Evolutionary conservation across 2,329 filamentous ascomycete species (phyloP).

Genomic region (Fusarium mexicanum): DNA sequence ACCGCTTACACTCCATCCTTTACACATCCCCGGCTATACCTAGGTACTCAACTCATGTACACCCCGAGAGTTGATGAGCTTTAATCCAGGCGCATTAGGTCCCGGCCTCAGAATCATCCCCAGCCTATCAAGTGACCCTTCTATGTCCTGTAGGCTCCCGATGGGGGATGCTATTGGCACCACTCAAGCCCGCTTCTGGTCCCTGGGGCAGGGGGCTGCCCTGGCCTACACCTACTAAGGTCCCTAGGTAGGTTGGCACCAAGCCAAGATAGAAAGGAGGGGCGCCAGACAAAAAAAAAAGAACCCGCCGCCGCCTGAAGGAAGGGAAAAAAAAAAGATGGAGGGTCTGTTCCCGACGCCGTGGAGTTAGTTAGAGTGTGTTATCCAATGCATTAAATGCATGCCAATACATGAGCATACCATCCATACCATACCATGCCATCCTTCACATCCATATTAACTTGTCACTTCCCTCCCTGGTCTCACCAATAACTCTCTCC

Average conservation of each 20-base stretch:
- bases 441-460: constrained; percentile 17
- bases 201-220: neutral
- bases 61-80: constrained; percentile 15
- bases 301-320: neutral
- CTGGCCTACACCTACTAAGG: neutral
- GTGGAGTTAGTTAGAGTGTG: neutral
- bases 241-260: neutral
- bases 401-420: constrained; percentile 7
- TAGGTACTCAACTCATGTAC: neutral
- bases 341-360: neutral
- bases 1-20: neutral
- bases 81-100: constrained; percentile 31
- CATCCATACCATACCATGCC: neutral
- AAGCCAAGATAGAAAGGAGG: neutral
- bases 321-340: neutral
- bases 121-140: constrained; percentile 30
- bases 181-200: constrained; percentile 5
- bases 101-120: constrained; percentile 25
- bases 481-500: neutral
- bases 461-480: constrained; percentile 25
- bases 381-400: constrained; percentile 1
- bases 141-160: constrained; percentile 25
- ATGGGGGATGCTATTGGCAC: constrained; percentile 25
- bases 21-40: neutral
- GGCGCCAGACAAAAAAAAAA: neutral